These are phyloP conservation scores for Hyparrhenia diplandra DNA, from an alignment of 176 grass and related monocot genomes.

Conservation along the genomic window DNA sequence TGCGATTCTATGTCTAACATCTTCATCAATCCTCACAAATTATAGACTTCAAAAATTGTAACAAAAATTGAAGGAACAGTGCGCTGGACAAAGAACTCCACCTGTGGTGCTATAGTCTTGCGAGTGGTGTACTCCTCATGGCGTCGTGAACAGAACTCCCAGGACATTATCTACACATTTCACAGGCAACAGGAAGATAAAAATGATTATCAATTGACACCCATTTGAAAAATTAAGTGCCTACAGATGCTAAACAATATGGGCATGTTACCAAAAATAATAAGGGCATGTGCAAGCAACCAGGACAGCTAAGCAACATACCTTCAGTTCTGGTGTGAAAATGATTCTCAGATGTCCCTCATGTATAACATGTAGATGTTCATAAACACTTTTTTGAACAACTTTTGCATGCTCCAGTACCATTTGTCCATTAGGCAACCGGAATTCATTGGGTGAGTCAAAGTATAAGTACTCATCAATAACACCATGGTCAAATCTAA, in stretches of 20 bases:
- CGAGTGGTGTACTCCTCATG: constrained; percentile 90
- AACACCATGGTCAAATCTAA: constrained; percentile 94
- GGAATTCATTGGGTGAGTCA: constrained; percentile 79
- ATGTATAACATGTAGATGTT: constrained; percentile 81
- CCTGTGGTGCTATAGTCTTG: constrained; percentile 84
- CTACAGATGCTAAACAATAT: constrained; percentile 14
- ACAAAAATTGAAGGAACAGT: not conserved
- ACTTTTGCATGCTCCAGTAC: constrained; percentile 86
- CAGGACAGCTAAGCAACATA: constrained; percentile 24
- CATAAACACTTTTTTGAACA: constrained; percentile 90
- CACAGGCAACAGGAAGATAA: constrained; percentile 23
- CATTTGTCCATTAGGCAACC: constrained; percentile 71
- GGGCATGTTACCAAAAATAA: not conserved
- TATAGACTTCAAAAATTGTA: not conserved
- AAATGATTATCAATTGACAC: constrained; percentile 38
- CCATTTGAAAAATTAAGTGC: constrained; percentile 36
- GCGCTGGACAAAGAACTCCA: constrained; percentile 14
- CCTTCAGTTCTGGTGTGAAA: constrained; percentile 97
- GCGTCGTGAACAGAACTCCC: constrained; percentile 88
- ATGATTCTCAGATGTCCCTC: constrained; percentile 89
- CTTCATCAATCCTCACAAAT: too few relatives aligned
- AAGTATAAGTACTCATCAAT: constrained; percentile 84
- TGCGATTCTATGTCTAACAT: too few relatives aligned
- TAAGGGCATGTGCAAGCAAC: constrained; percentile 2
- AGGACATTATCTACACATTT: constrained; percentile 73